Evolutionary conservation across 164 flowering plant species (phyloP), one percentile per base, ranked within the genome.

Genomic region (Vitis vinifera): DNA sequence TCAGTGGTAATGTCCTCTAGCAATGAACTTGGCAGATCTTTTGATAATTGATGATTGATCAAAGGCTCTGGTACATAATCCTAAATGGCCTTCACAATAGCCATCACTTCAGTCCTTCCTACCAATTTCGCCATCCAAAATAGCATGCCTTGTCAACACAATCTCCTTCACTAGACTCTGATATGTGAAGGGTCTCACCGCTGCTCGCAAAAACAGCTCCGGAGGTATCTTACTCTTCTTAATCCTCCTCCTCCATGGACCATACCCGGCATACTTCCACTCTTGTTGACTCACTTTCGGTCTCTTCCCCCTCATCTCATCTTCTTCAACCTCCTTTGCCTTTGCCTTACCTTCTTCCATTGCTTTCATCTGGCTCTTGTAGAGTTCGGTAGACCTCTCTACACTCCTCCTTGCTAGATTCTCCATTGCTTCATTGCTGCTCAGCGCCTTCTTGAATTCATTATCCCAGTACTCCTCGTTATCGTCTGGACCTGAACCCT

Each of bases 111-210:
- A 80, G 15, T 70, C 73, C 47, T 83, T 74, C 51, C 60, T 67
- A 68, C 85, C 82, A 63, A 92, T 80, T n/a, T 91, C 97, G 23
- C 95, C 96, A 57, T 95, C 99, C 64, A 95, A 55, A 66, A 93
- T 91, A 0, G 89, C 99, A 77, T 95, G 99, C 76, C 99, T 85
- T 23, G 85, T 80, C 74, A 95, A 72, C 51, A 93, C 98, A 76
- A 95, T 90, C 81, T 95, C 99, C 79, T 95, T 95, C 37, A 95
- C 94, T 58, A 95, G 90, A 74, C 93, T 93, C 73, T 85, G 81
- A 73, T 93, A 95, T 23, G 90, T 89, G 56, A 95, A 95, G 1
- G 96, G 99, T 55, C 98, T 85, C 12, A 95, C 93, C 0, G 97
- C 98, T 0, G 93, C 94, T 56, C 86, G 68, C 72, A 93, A 56